These are phyloP conservation scores for Aspergillus eucalypticola DNA, from an alignment of 2,329 filamentous ascomycete species.

Conservation along the genomic window DNA sequence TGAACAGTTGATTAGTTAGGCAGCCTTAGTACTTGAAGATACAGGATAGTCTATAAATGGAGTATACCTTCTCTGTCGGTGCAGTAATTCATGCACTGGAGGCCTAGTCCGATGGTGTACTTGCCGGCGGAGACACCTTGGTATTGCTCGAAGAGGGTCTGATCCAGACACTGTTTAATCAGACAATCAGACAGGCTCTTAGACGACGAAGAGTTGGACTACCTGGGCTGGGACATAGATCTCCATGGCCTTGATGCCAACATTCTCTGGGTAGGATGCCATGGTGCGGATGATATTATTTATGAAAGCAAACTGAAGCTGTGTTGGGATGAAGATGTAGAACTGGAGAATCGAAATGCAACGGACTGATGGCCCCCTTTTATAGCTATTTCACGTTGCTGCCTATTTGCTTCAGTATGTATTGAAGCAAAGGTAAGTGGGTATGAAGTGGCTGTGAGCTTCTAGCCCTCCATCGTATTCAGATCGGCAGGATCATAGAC, in stretches of 20 bases:
- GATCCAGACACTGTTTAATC: conserved; percentile 70
- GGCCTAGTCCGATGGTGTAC: conserved; percentile 87
- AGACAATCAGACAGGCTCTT: not conserved
- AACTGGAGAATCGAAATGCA: not conserved
- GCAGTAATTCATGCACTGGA: conserved; percentile 91
- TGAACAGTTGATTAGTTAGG: conserved; percentile 45
- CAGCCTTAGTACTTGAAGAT: not conserved
- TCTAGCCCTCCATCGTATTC: not conserved
- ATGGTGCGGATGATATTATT: conserved; percentile 48
- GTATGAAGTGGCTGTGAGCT: not conserved
- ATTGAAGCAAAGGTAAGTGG: not conserved
- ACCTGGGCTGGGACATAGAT: conserved; percentile 87
- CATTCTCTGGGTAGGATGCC: conserved; percentile 77
- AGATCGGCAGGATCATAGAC: not conserved
- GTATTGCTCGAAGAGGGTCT: conserved; percentile 79
- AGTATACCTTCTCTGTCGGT: conserved; percentile 78
- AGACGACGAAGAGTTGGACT: conserved; percentile 23
- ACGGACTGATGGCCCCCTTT: not conserved
- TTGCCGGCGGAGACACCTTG: conserved; percentile 79
- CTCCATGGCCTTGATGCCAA: conserved; percentile 91
- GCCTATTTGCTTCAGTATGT: not conserved
- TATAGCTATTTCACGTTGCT: not conserved
- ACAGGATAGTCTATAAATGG: not conserved
- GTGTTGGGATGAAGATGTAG: not conserved
- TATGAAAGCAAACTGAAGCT: not conserved